phyloP scores from a whole-genome alignment of 345 rosid species.

The Physaria fendleri region DNA sequence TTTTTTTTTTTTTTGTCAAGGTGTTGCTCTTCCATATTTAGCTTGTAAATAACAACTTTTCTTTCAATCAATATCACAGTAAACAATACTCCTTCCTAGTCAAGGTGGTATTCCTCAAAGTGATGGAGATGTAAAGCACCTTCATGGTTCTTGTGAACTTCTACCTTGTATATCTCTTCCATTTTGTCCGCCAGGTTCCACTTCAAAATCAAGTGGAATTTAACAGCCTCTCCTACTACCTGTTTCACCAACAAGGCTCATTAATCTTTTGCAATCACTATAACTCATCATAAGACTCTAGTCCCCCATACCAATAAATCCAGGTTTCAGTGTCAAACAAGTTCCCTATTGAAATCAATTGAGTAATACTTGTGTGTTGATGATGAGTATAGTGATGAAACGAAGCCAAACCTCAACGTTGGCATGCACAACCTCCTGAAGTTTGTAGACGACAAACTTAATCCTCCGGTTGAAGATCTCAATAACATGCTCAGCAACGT shows the following conservation, averaged over 20 bases:
- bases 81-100: no score
- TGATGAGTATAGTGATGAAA: neutral
- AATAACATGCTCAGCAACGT: conserved; percentile 84
- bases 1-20: no score
- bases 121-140: conserved; percentile 62
- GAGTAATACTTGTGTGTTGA: neutral
- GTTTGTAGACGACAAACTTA: conserved; percentile 74
- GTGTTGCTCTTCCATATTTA: no score
- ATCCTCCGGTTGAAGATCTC: conserved; percentile 83
- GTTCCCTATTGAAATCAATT: neutral
- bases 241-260: conserved; percentile 11
- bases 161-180: conserved; percentile 90
- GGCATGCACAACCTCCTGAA: conserved; percentile 72
- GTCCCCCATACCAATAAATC: neutral
- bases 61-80: no score
- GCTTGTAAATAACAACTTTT: no score
- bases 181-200: conserved; percentile 74
- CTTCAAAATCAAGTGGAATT: conserved; percentile 65
- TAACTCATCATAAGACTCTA: neutral
- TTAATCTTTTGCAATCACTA: neutral
- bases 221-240: conserved; percentile 58
- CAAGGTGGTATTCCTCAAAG: conserved; percentile 58
- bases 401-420: conserved; percentile 64
- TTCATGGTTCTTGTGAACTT: conserved; percentile 73
- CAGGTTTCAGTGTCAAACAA: no score